A percentile compares a stretch with the other conserved stretches of the same genome.
Evolutionary conservation across 345 rosid species (phyloP).

Genomic region (Heritiera fomes): DNA sequence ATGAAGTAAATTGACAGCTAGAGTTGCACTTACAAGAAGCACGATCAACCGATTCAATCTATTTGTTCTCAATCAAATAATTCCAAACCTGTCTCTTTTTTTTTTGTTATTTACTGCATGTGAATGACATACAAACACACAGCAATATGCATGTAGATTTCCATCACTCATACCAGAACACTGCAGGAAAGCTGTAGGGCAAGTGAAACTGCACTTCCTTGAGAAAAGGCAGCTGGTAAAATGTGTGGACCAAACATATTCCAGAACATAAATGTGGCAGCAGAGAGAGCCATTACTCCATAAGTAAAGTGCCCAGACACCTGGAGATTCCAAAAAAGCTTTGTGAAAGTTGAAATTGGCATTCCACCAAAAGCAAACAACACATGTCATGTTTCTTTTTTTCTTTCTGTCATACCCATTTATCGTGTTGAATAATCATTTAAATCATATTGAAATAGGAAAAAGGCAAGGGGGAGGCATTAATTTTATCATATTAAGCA

Average conservation of each 20-base stretch:
- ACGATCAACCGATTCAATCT: not conserved
- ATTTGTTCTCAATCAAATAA: not conserved
- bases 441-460: not conserved
- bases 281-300: slow-evolving; percentile 97
- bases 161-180: slow-evolving; percentile 66
- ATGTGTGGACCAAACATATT: slow-evolving; percentile 66
- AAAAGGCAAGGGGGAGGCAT: not conserved
- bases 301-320: slow-evolving; percentile 94
- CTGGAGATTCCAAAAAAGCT: slow-evolving; percentile 37
- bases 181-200: slow-evolving; percentile 97
- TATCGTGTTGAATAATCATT: not conserved
- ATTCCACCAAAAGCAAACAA: not conserved
- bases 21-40: not conserved
- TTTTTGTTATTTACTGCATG: not conserved
- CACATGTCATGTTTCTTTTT: slow-evolving; percentile 4
- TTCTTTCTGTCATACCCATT: not conserved
- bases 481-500: not conserved
- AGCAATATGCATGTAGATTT: slow-evolving; percentile 10
- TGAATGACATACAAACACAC: not conserved
- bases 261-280: slow-evolving; percentile 93
- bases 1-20: slow-evolving; percentile 4
- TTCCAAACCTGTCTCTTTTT: not conserved
- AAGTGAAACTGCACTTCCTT: slow-evolving; percentile 78
- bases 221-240: slow-evolving; percentile 58
- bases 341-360: slow-evolving; percentile 12